phyloP scores from a whole-genome alignment of 805 yeast species.

The Scheffersomyces lignosus region DNA sequence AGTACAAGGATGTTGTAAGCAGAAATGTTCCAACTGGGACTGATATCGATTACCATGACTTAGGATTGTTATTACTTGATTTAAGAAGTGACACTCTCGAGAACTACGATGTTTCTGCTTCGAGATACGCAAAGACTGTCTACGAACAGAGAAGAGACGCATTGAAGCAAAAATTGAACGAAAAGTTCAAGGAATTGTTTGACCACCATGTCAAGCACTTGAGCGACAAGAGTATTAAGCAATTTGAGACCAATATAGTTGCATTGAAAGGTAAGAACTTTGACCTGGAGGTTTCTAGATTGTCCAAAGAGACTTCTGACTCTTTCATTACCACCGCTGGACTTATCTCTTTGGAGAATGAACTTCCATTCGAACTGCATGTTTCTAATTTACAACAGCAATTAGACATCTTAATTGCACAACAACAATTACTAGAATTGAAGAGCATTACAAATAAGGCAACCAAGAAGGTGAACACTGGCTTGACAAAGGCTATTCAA shows the following conservation, averaged over 20 bases:
- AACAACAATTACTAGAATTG: constrained; percentile 38
- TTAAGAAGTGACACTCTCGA: constrained; percentile 49
- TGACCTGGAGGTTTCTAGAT: constrained; percentile 10
- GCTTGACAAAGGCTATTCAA: constrained; percentile 52
- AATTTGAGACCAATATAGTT: constrained; percentile 10
- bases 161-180: constrained; percentile 50
- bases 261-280: constrained; percentile 14
- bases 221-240: constrained; percentile 11
- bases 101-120: constrained; percentile 68
- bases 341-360: constrained; percentile 15
- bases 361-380: constrained; percentile 7
- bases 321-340: constrained; percentile 6
- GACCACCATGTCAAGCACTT: constrained; percentile 23
- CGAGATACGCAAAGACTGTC: constrained; percentile 68
- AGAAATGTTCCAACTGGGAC: constrained; percentile 7
- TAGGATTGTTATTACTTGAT: constrained; percentile 45
- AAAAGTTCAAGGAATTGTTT: constrained; percentile 38
- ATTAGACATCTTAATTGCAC: constrained; percentile 37
- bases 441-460: constrained; percentile 33
- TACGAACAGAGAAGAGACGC: constrained; percentile 60
- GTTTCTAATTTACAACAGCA: constrained; percentile 31
- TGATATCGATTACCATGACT: constrained; percentile 42
- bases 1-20: constrained; percentile 14
- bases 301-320: not conserved
- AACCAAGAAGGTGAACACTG: constrained; percentile 46